Conservation (phyloP, 805 yeast genomes). For the Cephaloascus fragrans region DNA sequence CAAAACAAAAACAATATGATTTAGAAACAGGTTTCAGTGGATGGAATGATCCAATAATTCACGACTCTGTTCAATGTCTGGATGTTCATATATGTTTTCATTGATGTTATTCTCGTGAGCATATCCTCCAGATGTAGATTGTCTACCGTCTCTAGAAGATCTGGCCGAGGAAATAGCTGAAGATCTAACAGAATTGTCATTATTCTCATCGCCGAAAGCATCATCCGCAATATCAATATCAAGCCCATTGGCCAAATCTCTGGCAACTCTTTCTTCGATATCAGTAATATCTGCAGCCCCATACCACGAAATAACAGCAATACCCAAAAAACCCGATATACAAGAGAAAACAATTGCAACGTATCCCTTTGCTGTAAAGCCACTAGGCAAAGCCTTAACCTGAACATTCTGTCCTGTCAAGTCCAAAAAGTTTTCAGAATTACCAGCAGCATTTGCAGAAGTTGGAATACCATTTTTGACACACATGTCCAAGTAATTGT, state of each 20-base stretch:
- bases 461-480: slow-evolving; percentile 37
- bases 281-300: slow-evolving; percentile 78
- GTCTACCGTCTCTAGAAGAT: too few species aligned
- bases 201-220: too few species aligned
- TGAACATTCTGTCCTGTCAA: slow-evolving; percentile 72
- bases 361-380: slow-evolving; percentile 92
- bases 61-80: too few species aligned
- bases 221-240: slow-evolving; percentile 20
- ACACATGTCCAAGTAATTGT: slow-evolving; percentile 55
- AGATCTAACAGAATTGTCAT: too few species aligned
- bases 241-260: slow-evolving; percentile 42
- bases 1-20: too few species aligned
- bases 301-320: slow-evolving; percentile 65
- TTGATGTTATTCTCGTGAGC: too few species aligned
- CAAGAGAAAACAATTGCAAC: slow-evolving; percentile 90
- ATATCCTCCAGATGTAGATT: too few species aligned
- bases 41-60: too few species aligned
- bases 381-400: slow-evolving; percentile 57
- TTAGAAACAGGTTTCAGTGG: too few species aligned
- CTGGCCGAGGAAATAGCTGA: too few species aligned
- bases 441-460: slow-evolving; percentile 88
- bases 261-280: slow-evolving; percentile 52
- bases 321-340: slow-evolving; percentile 77
- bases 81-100: too few species aligned
- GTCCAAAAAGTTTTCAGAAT: slow-evolving; percentile 51